phyloP scores from a whole-genome alignment of 1,284 basidiomycete genomes.

The Wallemia mellicola region DNA sequence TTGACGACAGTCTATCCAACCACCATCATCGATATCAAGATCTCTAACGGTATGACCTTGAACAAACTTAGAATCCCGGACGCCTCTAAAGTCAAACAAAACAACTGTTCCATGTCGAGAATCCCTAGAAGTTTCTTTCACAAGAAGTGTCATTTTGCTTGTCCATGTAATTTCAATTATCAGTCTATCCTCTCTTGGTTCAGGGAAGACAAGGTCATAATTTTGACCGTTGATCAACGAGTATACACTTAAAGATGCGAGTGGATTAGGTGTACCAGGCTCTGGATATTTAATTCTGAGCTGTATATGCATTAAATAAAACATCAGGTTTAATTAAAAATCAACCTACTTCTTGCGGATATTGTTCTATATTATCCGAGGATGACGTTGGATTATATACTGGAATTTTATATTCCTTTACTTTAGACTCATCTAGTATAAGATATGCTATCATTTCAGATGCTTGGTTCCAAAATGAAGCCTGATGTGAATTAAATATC shows the following conservation, averaged over 20 bases:
- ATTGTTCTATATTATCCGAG: slow-evolving; percentile 37
- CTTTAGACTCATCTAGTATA: slow-evolving; percentile 55
- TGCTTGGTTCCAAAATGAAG: slow-evolving; percentile 76
- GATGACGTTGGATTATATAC: slow-evolving; percentile 59
- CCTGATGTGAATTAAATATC: slow-evolving; percentile 13
- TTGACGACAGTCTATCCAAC: slow-evolving; percentile 47
- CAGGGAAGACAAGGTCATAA: slow-evolving; percentile 14
- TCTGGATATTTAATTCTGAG: slow-evolving; percentile 17
- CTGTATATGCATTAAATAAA: too few species aligned
- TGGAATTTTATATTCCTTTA: slow-evolving; percentile 59
- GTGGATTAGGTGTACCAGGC: slow-evolving; percentile 68
- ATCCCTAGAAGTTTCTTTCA: slow-evolving; percentile 63
- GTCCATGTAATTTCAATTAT: slow-evolving; percentile 68
- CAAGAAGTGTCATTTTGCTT: slow-evolving; percentile 34
- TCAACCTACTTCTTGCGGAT: slow-evolving; percentile 31
- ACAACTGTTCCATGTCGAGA: slow-evolving; percentile 48
- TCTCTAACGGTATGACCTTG: slow-evolving; percentile 34
- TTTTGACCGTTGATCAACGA: slow-evolving; percentile 20
- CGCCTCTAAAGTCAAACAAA: slow-evolving; percentile 28
- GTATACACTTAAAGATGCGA: slow-evolving; percentile 57
- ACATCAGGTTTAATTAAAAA: too few species aligned
- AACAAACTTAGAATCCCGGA: slow-evolving; percentile 10
- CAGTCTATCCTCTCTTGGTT: slow-evolving; percentile 31
- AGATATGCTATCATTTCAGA: slow-evolving; percentile 55
- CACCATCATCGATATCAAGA: slow-evolving; percentile 54